A percentile compares a stretch with the other conserved stretches of the same genome.
These are phyloP conservation scores for Firmiana major DNA, from an alignment of 345 rosid genomes.

Conservation along the genomic window DNA sequence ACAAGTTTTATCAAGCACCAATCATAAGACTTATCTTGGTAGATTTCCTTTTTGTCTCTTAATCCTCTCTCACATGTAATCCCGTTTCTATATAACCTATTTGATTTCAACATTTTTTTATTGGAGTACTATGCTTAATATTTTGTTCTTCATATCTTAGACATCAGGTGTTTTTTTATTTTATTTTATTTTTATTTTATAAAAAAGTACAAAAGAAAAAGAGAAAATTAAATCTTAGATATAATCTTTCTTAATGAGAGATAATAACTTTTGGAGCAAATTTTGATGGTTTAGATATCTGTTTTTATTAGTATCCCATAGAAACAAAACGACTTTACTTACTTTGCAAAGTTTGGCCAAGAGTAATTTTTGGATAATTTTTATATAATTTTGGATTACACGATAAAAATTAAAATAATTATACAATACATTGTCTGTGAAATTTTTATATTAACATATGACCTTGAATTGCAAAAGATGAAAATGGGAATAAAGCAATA, in stretches of 20 bases:
- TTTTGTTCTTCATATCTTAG: background rate
- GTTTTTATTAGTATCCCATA: background rate
- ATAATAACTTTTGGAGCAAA: no score
- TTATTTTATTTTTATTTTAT: no score
- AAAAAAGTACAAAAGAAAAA: no score
- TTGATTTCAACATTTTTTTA: background rate
- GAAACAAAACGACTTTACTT: background rate
- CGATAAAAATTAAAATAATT: no score
- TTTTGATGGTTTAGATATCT: no score
- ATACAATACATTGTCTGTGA: no score
- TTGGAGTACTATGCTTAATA: background rate
- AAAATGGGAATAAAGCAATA: background rate
- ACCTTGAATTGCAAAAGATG: background rate
- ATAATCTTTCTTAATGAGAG: no score
- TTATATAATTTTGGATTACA: no score
- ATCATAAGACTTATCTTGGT: conserved; percentile 8
- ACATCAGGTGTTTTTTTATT: no score
- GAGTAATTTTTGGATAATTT: no score
- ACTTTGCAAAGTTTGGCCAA: background rate
- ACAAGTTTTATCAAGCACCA: conserved; percentile 23
- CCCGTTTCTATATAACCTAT: background rate
- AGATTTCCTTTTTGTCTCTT: conserved; percentile 14
- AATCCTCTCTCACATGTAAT: background rate
- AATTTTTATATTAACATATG: no score
- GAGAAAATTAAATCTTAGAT: no score